Conservation (phyloP, 805 yeast species). For the Wickerhamiella qilinensis region DNA sequence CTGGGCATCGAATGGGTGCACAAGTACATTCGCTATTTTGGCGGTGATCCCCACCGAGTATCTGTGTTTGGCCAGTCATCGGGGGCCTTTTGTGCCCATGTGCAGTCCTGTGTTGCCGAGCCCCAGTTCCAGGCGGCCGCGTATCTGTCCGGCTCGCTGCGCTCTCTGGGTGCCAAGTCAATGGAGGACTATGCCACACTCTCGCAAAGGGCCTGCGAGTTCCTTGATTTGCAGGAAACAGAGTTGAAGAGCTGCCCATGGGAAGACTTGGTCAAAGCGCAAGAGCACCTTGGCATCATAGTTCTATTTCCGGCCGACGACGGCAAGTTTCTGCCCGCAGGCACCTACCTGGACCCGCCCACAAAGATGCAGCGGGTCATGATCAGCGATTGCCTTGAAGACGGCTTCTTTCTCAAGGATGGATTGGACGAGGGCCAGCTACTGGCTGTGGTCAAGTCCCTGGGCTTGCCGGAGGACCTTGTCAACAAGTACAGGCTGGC, state of each 20-base stretch:
- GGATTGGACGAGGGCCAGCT: constrained; percentile 3
- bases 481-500: not conserved
- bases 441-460: not conserved
- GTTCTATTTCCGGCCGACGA: constrained; percentile 17
- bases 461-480: constrained; percentile 1
- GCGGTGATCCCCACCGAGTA: constrained; percentile 30
- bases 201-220: constrained; percentile 6
- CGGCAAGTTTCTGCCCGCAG: constrained; percentile 14
- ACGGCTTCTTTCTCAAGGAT: constrained; percentile 14
- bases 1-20: constrained; percentile 32
- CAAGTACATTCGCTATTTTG: constrained; percentile 28
- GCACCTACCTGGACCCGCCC: constrained; percentile 7
- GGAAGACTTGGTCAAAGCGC: constrained; percentile 15
- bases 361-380: constrained; percentile 10
- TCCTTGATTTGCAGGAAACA: constrained; percentile 6
- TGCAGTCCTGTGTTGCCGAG: constrained; percentile 8
- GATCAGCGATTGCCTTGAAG: constrained; percentile 19
- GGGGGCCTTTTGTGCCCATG: constrained; percentile 29
- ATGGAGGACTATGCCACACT: constrained; percentile 12
- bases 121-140: constrained; percentile 15
- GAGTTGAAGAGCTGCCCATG: constrained; percentile 12
- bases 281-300: constrained; percentile 12
- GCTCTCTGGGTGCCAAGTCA: constrained; percentile 1
- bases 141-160: constrained; percentile 15
- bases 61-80: constrained; percentile 34